phyloP scores from a whole-genome alignment of 345 rosid genomes.

The Citrus inodora region DNA sequence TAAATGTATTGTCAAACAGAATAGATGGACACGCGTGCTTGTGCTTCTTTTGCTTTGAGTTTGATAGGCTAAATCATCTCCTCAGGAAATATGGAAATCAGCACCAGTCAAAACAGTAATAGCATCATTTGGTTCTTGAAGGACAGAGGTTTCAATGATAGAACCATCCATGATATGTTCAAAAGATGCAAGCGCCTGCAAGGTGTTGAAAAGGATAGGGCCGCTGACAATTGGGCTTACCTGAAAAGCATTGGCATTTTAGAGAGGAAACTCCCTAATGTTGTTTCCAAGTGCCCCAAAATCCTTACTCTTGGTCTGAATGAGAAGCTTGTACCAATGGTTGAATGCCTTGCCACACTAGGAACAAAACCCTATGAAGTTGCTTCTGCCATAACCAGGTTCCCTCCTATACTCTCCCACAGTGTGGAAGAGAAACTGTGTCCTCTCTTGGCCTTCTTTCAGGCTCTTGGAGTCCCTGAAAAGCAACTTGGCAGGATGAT shows the following conservation, averaged over 20 bases:
- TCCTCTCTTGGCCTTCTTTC: constrained; percentile 80
- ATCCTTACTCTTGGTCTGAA: constrained; percentile 54
- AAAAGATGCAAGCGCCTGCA: constrained; percentile 67
- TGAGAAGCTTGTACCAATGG: constrained; percentile 70
- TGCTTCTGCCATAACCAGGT: constrained; percentile 61
- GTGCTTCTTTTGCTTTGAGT: background rate
- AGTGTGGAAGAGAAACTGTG: constrained; percentile 82
- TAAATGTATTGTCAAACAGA: background rate
- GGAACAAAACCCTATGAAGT: constrained; percentile 54
- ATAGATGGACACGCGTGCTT: background rate
- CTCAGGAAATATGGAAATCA: constrained; percentile 44
- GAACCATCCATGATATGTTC: constrained; percentile 50
- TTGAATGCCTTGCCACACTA: constrained; percentile 53
- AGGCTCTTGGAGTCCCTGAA: constrained; percentile 68
- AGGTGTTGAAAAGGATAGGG: constrained; percentile 44
- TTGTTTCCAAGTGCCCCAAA: constrained; percentile 71
- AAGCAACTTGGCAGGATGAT: constrained; percentile 67
- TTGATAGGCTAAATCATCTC: constrained; percentile 16
- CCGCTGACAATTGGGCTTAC: constrained; percentile 73
- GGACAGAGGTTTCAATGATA: constrained; percentile 62
- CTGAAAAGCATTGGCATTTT: constrained; percentile 57
- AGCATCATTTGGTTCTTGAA: constrained; percentile 63
- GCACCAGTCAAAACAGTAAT: constrained; percentile 35
- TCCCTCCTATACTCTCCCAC: constrained; percentile 72
- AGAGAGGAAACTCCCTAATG: constrained; percentile 63